phyloP scores from a whole-genome alignment of 75 land plant species.

The Pseudotsuga menziesii region DNA sequence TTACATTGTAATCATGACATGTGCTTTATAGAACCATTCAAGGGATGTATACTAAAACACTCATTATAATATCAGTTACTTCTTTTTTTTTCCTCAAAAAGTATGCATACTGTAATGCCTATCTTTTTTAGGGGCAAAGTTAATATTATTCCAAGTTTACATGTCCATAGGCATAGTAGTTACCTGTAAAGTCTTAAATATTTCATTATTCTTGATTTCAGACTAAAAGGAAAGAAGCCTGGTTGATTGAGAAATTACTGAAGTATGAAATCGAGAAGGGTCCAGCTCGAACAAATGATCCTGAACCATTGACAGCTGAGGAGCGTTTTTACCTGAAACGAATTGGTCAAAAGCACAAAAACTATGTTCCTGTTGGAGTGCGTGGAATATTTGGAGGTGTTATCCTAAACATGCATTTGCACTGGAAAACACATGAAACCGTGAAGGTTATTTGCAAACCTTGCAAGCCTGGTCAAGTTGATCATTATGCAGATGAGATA shows the following conservation, averaged over 20 bases:
- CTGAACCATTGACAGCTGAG: constrained; percentile 86
- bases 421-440: constrained; percentile 96
- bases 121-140: background rate
- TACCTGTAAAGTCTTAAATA: background rate
- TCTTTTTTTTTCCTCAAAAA: background rate
- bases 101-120: background rate
- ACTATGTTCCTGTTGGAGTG: constrained; percentile 87
- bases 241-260: constrained; percentile 72
- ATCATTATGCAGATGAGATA: constrained; percentile 71
- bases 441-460: constrained; percentile 74
- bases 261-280: constrained; percentile 65
- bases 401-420: constrained; percentile 91
- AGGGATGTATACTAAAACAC: background rate
- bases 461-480: constrained; percentile 69
- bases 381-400: constrained; percentile 94
- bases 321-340: constrained; percentile 76
- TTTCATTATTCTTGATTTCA: constrained; percentile 19
- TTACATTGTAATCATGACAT: no score
- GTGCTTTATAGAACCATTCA: background rate
- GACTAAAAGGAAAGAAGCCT: constrained; percentile 79
- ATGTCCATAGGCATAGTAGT: background rate
- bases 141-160: background rate
- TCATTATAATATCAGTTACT: background rate
- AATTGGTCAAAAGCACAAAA: constrained; percentile 85
- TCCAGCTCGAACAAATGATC: constrained; percentile 59